These are phyloP conservation scores for Aspergillus incahuasiensis DNA, from an alignment of 495 filamentous ascomycete species.

Conservation along the genomic window DNA sequence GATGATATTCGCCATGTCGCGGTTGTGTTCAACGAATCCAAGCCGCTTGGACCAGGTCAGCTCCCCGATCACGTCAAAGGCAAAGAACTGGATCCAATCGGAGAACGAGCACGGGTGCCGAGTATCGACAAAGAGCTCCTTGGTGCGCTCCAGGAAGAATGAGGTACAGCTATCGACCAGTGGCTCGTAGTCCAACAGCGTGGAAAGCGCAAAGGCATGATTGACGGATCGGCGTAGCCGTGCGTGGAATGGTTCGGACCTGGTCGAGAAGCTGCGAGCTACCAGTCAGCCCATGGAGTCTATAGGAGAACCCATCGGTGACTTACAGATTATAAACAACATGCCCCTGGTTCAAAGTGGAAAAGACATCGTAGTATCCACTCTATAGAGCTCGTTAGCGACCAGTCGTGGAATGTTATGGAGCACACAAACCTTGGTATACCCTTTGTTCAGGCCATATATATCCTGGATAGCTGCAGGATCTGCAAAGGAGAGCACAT, in stretches of 20 bases:
- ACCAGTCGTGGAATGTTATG: too few relatives aligned
- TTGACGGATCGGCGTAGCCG: not conserved
- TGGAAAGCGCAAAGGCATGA: not conserved
- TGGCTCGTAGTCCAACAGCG: not conserved
- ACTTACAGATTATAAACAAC: too few relatives aligned
- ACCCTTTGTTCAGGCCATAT: too few relatives aligned
- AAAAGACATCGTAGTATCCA: too few relatives aligned
- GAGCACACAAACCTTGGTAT: too few relatives aligned
- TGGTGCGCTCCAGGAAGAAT: not conserved
- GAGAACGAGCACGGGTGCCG: conserved; percentile 18
- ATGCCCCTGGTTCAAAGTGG: too few relatives aligned
- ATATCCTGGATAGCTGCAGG: not conserved
- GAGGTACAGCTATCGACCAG: not conserved
- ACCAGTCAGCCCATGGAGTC: too few relatives aligned
- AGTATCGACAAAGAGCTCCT: not conserved
- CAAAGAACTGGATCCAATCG: conserved; percentile 39
- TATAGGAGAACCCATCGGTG: too few relatives aligned
- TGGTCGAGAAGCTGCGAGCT: too few relatives aligned
- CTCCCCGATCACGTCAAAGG: conserved; percentile 37
- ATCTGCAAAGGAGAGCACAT: not conserved
- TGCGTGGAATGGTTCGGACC: not conserved
- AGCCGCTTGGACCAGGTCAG: conserved; percentile 31
- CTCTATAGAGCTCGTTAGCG: too few relatives aligned
- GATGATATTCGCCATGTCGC: conserved; percentile 20
- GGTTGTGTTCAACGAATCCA: conserved; percentile 32